phyloP scores from a whole-genome alignment of 148 eudicot species.

The Vaccinium macrocarpon region DNA sequence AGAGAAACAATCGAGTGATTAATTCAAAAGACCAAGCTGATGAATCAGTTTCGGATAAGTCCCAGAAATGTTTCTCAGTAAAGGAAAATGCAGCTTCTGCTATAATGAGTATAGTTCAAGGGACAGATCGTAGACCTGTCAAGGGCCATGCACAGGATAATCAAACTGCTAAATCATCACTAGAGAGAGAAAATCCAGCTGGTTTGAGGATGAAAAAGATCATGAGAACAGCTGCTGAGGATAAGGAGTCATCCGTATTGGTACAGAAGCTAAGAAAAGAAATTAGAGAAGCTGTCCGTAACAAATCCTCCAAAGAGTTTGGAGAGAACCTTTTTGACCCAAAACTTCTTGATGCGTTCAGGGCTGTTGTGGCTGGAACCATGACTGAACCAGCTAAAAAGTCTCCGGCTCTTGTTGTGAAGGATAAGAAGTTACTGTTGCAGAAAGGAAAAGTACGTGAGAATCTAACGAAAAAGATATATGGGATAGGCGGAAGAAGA shows the following conservation, averaged over 20 bases:
- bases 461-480: constrained; percentile 84
- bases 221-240: constrained; percentile 65
- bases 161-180: constrained; percentile 29
- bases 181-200: constrained; percentile 50
- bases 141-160: constrained; percentile 30
- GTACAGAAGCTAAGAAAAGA: constrained; percentile 76
- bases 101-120: constrained; percentile 78
- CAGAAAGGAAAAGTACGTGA: constrained; percentile 93
- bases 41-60: constrained; percentile 27
- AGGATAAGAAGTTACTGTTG: constrained; percentile 61
- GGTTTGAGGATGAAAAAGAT: constrained; percentile 80
- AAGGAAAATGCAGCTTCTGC: constrained; percentile 36
- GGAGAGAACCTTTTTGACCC: constrained; percentile 70
- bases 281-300: constrained; percentile 76
- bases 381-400: constrained; percentile 51
- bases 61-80: constrained; percentile 16
- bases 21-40: constrained; percentile 32
- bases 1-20: constrained; percentile 24
- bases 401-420: constrained; percentile 45
- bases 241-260: constrained; percentile 58
- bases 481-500: constrained; percentile 71
- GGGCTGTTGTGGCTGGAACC: constrained; percentile 72
- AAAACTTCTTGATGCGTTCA: constrained; percentile 81
- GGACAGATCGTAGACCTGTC: constrained; percentile 30
- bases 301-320: constrained; percentile 52